Evolutionary conservation across 2,329 filamentous ascomycete species (phyloP).

Genomic region (Acarospora socialis): DNA sequence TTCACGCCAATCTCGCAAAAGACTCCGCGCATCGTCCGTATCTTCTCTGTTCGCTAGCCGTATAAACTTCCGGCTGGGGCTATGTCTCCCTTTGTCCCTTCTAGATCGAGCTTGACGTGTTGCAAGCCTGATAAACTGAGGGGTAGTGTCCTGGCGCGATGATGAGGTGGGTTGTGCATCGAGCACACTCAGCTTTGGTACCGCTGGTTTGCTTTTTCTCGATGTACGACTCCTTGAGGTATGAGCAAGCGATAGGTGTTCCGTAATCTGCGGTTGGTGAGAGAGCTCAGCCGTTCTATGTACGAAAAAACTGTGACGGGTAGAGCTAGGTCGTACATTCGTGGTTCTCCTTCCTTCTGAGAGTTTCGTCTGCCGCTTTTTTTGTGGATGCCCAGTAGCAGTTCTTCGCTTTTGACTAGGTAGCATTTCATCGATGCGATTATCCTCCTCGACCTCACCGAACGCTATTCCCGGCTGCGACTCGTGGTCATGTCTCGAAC

Average conservation of each 20-base stretch:
- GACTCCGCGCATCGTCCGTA: slow-evolving; percentile 38
- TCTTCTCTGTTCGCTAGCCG: slow-evolving; percentile 37
- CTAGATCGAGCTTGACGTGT: slow-evolving; percentile 36
- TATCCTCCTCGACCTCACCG: slow-evolving; percentile 18
- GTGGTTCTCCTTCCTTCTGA: slow-evolving; percentile 1
- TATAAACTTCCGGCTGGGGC: slow-evolving; percentile 37
- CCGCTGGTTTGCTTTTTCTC: slow-evolving; percentile 14
- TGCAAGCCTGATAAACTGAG: slow-evolving; percentile 43
- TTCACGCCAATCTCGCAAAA: slow-evolving; percentile 36
- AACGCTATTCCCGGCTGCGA: slow-evolving; percentile 1
- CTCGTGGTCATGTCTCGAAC: slow-evolving; percentile 1
- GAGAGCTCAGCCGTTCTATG: background rate
- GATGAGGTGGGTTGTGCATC: slow-evolving; percentile 31
- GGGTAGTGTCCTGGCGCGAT: slow-evolving; percentile 22
- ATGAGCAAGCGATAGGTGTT: slow-evolving; percentile 20
- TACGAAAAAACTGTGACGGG: background rate
- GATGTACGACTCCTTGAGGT: slow-evolving; percentile 16
- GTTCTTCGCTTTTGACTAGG: too few relatives aligned
- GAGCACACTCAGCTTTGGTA: slow-evolving; percentile 33
- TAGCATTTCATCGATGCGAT: slow-evolving; percentile 19
- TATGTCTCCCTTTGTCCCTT: slow-evolving; percentile 35
- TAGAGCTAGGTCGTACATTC: background rate
- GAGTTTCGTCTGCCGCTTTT: slow-evolving; percentile 9
- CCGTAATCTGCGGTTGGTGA: slow-evolving; percentile 2
- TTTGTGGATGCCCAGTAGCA: slow-evolving; percentile 4